Percentiles rank a stretch among this genome's conserved stretches.
These are phyloP conservation scores for Neonectria ditissima DNA, from an alignment of 2,329 filamentous ascomycete species.

Conservation along the genomic window DNA sequence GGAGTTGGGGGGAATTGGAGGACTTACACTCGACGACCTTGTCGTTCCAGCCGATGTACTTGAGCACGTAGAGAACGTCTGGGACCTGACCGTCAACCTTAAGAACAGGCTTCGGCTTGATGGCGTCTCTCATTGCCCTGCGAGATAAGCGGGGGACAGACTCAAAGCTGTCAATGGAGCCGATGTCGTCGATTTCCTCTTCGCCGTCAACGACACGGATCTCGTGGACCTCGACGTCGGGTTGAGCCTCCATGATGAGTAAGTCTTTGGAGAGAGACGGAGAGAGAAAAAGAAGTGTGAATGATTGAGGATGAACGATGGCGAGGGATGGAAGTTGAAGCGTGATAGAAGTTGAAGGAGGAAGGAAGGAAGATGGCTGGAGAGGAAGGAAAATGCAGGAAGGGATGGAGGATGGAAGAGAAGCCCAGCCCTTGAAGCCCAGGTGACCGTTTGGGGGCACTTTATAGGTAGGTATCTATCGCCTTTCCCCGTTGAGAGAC, in stretches of 20 bases:
- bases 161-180: slow-evolving; percentile 43
- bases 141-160: slow-evolving; percentile 15
- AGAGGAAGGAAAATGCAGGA: background rate
- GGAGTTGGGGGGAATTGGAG: background rate
- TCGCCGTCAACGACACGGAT: slow-evolving; percentile 26
- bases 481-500: background rate
- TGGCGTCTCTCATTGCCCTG: slow-evolving; percentile 2
- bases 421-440: background rate
- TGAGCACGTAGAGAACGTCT: slow-evolving; percentile 57
- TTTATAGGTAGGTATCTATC: slow-evolving; percentile 4
- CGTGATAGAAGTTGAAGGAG: too few relatives aligned
- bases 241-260: slow-evolving; percentile 32
- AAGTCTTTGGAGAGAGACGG: background rate
- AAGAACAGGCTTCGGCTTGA: slow-evolving; percentile 27
- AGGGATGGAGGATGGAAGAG: background rate
- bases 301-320: background rate
- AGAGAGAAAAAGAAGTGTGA: background rate
- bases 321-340: too few relatives aligned
- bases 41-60: slow-evolving; percentile 51
- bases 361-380: too few relatives aligned
- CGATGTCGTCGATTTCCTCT: slow-evolving; percentile 27
- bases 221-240: slow-evolving; percentile 18
- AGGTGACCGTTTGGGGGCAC: background rate
- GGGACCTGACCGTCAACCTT: slow-evolving; percentile 53
- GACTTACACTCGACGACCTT: slow-evolving; percentile 53